phyloP scores from a whole-genome alignment of 2,329 filamentous ascomycete genomes.

The Zalaria obscura region DNA sequence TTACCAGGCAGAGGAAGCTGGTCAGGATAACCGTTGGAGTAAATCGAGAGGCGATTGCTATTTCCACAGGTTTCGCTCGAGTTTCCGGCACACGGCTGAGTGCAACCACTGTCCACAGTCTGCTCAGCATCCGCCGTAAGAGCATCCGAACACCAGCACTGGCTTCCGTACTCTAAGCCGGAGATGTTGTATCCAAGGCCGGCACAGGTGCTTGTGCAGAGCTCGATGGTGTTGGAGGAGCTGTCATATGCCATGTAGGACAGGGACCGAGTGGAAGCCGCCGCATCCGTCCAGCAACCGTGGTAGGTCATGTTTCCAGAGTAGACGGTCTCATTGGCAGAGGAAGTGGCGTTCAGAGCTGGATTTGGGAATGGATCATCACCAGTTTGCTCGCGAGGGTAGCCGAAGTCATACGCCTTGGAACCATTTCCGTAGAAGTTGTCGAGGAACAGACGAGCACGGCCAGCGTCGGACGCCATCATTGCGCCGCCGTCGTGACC shows the following conservation, averaged over 20 bases:
- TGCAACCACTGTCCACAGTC: constrained; percentile 18
- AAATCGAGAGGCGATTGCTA: constrained; percentile 17
- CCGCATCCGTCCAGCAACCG: constrained; percentile 22
- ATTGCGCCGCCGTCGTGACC: constrained; percentile 22
- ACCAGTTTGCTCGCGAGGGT: constrained; percentile 17
- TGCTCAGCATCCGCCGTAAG: constrained; percentile 11
- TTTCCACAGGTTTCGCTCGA: constrained; percentile 16
- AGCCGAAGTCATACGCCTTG: constrained; percentile 21
- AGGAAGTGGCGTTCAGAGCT: constrained; percentile 8
- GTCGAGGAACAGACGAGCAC: constrained; percentile 21
- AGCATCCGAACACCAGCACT: constrained; percentile 20
- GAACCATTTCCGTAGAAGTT: constrained; percentile 21
- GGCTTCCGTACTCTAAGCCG: constrained; percentile 16
- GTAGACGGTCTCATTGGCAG: constrained; percentile 14
- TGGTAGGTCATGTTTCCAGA: constrained; percentile 21
- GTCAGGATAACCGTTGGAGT: constrained; percentile 12
- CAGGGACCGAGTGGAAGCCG: constrained; percentile 9
- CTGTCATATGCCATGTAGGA: constrained; percentile 13
- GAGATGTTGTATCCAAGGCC: constrained; percentile 18
- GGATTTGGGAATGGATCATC: constrained; percentile 21
- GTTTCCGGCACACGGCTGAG: constrained; percentile 16
- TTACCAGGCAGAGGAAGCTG: constrained; percentile 11
- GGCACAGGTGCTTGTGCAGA: constrained; percentile 16
- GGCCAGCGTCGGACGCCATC: constrained; percentile 20
- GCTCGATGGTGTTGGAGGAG: constrained; percentile 16